Evolutionary conservation across 441 rosid genomes (phyloP), one percentile per base, ranked within the genome.

Genomic region (Flueggea neowawraea): DNA sequence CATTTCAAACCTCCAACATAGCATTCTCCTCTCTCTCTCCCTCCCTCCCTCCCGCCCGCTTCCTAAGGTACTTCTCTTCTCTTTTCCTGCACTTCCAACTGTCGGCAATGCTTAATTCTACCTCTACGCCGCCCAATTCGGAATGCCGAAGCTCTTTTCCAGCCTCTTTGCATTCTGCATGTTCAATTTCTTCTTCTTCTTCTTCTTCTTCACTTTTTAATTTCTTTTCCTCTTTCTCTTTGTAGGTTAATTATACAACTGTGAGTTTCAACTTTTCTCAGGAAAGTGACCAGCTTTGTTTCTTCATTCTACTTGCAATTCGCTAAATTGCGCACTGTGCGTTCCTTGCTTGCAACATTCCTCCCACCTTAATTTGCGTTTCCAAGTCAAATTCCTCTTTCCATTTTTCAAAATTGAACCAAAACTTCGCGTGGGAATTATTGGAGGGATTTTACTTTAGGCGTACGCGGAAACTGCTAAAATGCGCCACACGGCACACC

Each of bases 61-160:
- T 28, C 61, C 13, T 50, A 56, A 73, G 78, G 80, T 75, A 78
- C 13, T 73, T 53, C 57, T 52, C 57, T 62, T 65, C 60, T 72
- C 45, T 31, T 3, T 48, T 58, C 32, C 45, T 44, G 9, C 6
- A 14, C 45, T 31, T 16, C 8, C 10, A 39, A 3, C 16, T 32
- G 32, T 5, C 5, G 14, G 11, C 6, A 39, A 8, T 50, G n/a
- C 12, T 13, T 13, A 16, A 0, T 50, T 36, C 41, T 36, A 2
- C 41, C 9, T 16, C 32, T 12, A 16, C 11, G 7, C 45, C 7
- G 10, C 4, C 60, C 31, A 36, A 36, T 36, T 36, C 28, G 2
- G 28, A 22, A 22, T 22, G 28, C 2, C 28, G 28, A 22, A 22
- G 28, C 28, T 22, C 28, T 22, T 22, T 22, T 22, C 1, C 28